Evolutionary conservation across 2,329 filamentous ascomycete genomes (phyloP).

Genomic region (Pestalotiopsis sp.): DNA sequence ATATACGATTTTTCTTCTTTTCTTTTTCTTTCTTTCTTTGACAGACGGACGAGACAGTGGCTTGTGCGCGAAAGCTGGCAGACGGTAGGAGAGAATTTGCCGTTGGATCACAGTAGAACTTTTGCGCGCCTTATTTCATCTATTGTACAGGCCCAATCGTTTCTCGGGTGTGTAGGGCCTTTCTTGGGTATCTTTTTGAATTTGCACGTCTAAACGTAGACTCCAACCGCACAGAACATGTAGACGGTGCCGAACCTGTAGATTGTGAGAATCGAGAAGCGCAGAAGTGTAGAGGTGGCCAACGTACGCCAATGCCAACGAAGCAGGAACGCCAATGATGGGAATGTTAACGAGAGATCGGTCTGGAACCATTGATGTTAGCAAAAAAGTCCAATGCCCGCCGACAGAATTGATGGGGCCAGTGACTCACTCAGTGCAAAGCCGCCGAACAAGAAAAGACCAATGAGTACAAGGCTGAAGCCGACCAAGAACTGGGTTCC

Average conservation of each 20-base stretch:
- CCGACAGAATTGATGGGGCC: not conserved
- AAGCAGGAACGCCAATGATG: conserved; percentile 82
- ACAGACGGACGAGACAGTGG: conserved; percentile 10
- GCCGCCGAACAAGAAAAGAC: conserved; percentile 73
- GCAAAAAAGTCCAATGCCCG: not conserved
- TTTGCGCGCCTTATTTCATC: conserved; percentile 37
- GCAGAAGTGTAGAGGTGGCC: not conserved
- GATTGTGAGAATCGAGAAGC: not conserved
- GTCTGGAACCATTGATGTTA: conserved; percentile 56
- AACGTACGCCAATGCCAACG: conserved; percentile 84
- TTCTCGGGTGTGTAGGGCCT: conserved; percentile 23
- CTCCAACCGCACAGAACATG: conserved; percentile 98
- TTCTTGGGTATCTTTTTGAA: conserved; percentile 44
- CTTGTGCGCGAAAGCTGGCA: not conserved
- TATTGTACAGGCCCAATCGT: conserved; percentile 42
- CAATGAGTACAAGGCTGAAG: conserved; percentile 73
- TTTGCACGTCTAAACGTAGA: conserved; percentile 76
- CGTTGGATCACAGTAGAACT: conserved; percentile 18
- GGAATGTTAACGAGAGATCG: conserved; percentile 78
- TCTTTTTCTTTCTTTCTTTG: conserved; percentile 19
- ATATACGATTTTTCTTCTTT: not conserved
- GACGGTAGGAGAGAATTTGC: not conserved
- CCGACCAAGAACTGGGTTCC: conserved; percentile 81
- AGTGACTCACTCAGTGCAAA: conserved; percentile 78
- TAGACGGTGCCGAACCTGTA: conserved; percentile 90